phyloP scores from a whole-genome alignment of 208 protist species.

The Trypanosoma lewisi region DNA sequence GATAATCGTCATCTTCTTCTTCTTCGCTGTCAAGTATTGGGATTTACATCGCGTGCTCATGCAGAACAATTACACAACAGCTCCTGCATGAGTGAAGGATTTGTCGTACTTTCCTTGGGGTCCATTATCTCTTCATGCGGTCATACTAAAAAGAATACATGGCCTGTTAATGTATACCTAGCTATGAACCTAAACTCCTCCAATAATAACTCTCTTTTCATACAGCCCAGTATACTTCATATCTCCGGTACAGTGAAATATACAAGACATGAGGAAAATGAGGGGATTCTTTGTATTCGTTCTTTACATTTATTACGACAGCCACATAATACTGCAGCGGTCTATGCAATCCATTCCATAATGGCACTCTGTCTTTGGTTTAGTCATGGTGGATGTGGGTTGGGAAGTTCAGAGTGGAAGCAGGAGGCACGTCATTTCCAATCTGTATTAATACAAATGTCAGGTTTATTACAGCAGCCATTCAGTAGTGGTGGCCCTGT shows the following conservation, averaged over 20 bases:
- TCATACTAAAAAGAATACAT: too few relatives aligned
- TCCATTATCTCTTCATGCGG: too few relatives aligned
- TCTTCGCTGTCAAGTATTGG: conserved; percentile 6
- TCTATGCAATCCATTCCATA: neutral
- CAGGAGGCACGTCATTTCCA: neutral
- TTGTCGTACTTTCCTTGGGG: conserved; percentile 3
- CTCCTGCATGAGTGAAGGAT: conserved; percentile 12
- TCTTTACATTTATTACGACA: conserved; percentile 1
- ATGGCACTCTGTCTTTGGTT: conserved; percentile 11
- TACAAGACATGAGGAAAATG: neutral
- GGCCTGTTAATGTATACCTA: neutral
- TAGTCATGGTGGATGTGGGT: neutral
- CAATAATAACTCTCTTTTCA: too few relatives aligned
- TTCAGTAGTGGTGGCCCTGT: neutral
- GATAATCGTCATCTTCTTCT: neutral
- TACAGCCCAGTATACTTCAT: neutral
- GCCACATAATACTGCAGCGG: neutral
- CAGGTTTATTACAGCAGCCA: neutral
- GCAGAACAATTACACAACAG: conserved; percentile 6
- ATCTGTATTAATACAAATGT: neutral
- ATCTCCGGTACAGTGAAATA: conserved; percentile 2
- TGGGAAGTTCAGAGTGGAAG: conserved; percentile 1
- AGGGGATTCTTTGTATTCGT: conserved; percentile 15
- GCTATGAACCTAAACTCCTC: conserved; percentile 5
- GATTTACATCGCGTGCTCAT: conserved; percentile 4